Conservation (phyloP, 345 rosid species). For the Sonneratia caseolaris region DNA sequence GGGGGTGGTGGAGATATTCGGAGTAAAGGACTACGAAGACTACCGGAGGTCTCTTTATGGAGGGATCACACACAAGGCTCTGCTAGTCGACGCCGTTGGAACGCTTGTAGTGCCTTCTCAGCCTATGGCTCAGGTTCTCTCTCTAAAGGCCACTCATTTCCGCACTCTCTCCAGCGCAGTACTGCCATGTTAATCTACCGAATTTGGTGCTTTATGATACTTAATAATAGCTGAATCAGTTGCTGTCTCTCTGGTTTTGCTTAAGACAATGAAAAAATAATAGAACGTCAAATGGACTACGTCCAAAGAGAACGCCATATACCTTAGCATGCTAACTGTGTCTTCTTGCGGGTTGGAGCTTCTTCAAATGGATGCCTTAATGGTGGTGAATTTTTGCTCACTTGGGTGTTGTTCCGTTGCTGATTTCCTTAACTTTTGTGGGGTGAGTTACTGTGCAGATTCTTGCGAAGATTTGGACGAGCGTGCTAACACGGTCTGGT, state of each 20-base stretch:
- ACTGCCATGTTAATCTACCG: neutral
- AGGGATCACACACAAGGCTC: slow-evolving; percentile 71
- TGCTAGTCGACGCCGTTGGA: slow-evolving; percentile 91
- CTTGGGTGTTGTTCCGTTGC: neutral
- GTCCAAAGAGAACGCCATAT: neutral
- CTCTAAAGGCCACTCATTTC: neutral
- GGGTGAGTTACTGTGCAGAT: neutral
- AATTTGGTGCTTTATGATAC: neutral
- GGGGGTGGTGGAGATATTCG: slow-evolving; percentile 25
- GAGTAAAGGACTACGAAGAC: slow-evolving; percentile 70
- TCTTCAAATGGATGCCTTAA: neutral
- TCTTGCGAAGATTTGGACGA: neutral
- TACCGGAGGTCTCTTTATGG: slow-evolving; percentile 79
- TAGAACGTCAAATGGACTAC: neutral
- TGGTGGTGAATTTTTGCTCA: neutral
- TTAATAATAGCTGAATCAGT: neutral
- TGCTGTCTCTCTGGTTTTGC: neutral
- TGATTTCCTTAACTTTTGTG: neutral
- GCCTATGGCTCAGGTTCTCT: slow-evolving; percentile 81
- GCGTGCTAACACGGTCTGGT: neutral
- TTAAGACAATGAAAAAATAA: neutral
- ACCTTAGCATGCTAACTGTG: neutral
- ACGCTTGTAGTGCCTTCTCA: slow-evolving; percentile 92
- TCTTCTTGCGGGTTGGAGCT: neutral
- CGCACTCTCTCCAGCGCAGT: neutral